Conservation (phyloP, 2,329 filamentous ascomycete genomes). For the Nectriaceae sp. region DNA sequence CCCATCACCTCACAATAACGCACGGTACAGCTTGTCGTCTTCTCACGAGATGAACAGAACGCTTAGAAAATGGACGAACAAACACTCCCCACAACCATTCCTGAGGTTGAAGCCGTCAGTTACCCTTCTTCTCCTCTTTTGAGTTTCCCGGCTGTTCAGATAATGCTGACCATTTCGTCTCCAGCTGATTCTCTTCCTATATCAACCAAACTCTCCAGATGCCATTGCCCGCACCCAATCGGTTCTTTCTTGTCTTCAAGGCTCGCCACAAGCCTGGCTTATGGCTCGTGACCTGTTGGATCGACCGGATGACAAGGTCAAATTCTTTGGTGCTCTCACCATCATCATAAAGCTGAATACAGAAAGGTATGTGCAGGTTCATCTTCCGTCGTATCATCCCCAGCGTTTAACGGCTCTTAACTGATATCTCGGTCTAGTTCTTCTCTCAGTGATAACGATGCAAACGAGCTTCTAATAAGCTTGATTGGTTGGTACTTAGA, state of each 20-base stretch:
- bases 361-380: slow-evolving; percentile 63
- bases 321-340: slow-evolving; percentile 91
- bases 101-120: slow-evolving; percentile 23
- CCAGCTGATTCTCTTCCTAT: slow-evolving; percentile 54
- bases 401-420: not conserved
- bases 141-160: no score
- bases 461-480: slow-evolving; percentile 59
- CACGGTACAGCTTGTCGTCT: no score
- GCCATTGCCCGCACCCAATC: slow-evolving; percentile 62
- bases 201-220: slow-evolving; percentile 52
- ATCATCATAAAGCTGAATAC: slow-evolving; percentile 93
- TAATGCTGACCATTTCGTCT: slow-evolving; percentile 13
- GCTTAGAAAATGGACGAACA: slow-evolving; percentile 14
- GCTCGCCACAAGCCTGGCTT: slow-evolving; percentile 80
- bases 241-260: slow-evolving; percentile 76
- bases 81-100: slow-evolving; percentile 16
- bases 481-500: slow-evolving; percentile 64
- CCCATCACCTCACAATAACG: no score
- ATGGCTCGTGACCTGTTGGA: slow-evolving; percentile 76
- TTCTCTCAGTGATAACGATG: slow-evolving; percentile 57
- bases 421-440: slow-evolving; percentile 32
- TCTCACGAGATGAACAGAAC: not conserved
- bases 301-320: slow-evolving; percentile 71
- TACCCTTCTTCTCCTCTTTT: not conserved
- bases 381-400: not conserved